phyloP scores from a whole-genome alignment of 768 basidiomycete genomes.

The Russula vinacea region DNA sequence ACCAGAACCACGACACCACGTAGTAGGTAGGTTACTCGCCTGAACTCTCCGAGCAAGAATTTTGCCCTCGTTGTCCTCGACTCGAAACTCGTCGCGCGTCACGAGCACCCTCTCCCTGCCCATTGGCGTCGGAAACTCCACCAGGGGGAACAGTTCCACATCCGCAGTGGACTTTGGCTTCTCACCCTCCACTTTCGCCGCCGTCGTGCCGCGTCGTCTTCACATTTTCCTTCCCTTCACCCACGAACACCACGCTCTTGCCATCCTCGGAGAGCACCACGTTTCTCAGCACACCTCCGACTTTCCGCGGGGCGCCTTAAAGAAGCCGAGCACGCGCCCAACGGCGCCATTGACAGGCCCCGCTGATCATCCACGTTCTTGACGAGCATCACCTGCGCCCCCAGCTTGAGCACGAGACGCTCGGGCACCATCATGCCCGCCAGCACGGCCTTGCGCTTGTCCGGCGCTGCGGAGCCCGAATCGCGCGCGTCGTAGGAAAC shows the following conservation, averaged over 20 bases:
- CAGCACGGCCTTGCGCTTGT: conserved; percentile 53
- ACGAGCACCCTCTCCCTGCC: conserved; percentile 49
- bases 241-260: conserved; percentile 32
- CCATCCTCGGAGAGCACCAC: conserved; percentile 37
- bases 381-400: conserved; percentile 66
- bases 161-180: conserved; percentile 36
- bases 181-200: conserved; percentile 34
- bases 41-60: conserved; percentile 48
- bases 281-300: conserved; percentile 38
- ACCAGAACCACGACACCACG: no score
- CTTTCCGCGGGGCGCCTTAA: conserved; percentile 33
- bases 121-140: conserved; percentile 45
- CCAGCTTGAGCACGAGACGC: conserved; percentile 53
- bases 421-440: conserved; percentile 60
- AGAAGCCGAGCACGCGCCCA: conserved; percentile 59
- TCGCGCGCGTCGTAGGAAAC: conserved; percentile 53
- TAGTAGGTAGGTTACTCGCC: conserved; percentile 30
- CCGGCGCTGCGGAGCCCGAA: conserved; percentile 42
- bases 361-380: conserved; percentile 57
- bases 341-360: conserved; percentile 68
- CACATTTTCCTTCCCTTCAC: conserved; percentile 39
- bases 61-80: conserved; percentile 52
- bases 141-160: conserved; percentile 46
- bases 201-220: conserved; percentile 2
- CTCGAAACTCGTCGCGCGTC: conserved; percentile 51